Conservation (phyloP, 2,329 filamentous ascomycete genomes). For the Blastomyces silverae region DNA sequence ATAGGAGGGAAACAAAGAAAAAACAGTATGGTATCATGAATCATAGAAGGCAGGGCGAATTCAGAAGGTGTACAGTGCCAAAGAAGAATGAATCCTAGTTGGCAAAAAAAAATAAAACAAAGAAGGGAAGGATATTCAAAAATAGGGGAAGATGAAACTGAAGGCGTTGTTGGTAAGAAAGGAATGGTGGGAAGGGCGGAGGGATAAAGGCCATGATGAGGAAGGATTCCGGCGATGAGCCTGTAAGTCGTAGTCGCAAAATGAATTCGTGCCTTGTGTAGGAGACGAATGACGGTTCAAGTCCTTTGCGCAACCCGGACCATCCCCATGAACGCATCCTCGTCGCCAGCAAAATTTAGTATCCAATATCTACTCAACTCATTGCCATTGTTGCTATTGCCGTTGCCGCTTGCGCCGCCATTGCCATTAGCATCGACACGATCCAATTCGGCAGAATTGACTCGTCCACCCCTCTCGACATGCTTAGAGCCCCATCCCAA, state of each 20-base stretch:
- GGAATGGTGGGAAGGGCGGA: not conserved
- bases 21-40: slow-evolving; percentile 8
- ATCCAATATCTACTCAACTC: slow-evolving; percentile 24
- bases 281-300: not conserved
- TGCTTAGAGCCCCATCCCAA: slow-evolving; percentile 29
- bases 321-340: slow-evolving; percentile 30
- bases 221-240: not conserved
- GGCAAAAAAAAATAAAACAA: not conserved
- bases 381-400: not conserved
- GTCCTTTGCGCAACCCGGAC: slow-evolving; percentile 19
- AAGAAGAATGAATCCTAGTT: not conserved
- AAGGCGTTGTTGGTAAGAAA: not conserved
- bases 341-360: slow-evolving; percentile 23
- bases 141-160: not conserved
- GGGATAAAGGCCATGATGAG: not conserved
- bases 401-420: not conserved
- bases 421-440: not conserved
- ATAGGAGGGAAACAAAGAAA: not conserved
- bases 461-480: slow-evolving; percentile 7
- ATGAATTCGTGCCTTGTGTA: not conserved
- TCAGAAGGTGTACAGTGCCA: not conserved
- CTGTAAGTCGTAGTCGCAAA: not conserved
- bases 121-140: not conserved
- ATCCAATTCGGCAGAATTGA: not conserved
- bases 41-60: not conserved